Base-by-base conservation (phyloP, 345 rosid genomes). In the Syzygium oleosum region DNA sequence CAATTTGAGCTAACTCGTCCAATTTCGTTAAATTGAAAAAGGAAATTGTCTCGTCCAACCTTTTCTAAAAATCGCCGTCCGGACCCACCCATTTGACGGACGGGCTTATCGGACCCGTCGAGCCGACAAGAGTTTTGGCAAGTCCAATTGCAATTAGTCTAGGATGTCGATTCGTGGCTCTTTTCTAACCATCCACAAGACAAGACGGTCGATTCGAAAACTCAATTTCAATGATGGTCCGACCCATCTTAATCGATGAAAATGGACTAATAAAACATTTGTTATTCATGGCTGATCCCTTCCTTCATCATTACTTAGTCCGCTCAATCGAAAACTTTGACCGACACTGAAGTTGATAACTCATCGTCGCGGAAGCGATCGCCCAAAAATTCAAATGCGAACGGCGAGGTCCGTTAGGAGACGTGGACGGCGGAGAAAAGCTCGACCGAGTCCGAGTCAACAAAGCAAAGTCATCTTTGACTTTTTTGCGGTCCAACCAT, bases 121-220 rank as follows among this genome's bases (percentile, higher is more conserved):
- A 73, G 80, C 49, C 49, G 23, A 0, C 4, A 0, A 73, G 3
- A 19, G 27, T 12, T 12, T 9, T 38, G 27, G 49, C 27, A 38
- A 73, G 21, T 34, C 0, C 3, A 1, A 38, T 9, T 3, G 14
- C 49, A 73, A 73, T 38, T 4, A 10, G 25, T 73, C 41, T 1
- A 4, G 7, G 27, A 73, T 5, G 80, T 73, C 7, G 7, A 34
- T 14, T 2, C 0, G 0, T 1, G 2, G 4, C 8, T 19, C 15
- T 73, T 38, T 38, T 14, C 23, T 73, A 38, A 19, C 49, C 83
- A 38, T 38, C 2, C 27, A 38, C 43, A 5, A 9, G 9, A 2
- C 1, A 5, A 9, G 9, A 2, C 1, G 9, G 17, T 4, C 1
- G 19, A 31, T 31, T 1, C 23, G 19, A 65, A 34, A 31, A 16